Evolutionary conservation across 306 rosid genomes (phyloP).

Genomic region (Cucurbita argyrosperma): DNA sequence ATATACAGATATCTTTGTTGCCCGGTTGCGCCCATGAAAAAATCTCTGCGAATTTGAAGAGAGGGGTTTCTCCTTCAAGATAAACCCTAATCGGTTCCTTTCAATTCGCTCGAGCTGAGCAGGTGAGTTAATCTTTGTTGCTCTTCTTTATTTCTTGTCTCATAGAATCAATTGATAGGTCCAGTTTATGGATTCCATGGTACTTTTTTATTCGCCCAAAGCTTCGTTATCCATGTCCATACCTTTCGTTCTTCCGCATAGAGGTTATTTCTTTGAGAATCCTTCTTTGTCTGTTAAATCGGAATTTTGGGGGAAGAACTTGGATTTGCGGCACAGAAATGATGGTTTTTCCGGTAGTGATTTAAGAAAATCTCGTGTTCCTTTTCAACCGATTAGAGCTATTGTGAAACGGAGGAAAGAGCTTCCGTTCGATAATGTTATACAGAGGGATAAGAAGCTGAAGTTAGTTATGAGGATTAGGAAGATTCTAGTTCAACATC

Average conservation of each 20-base stretch:
- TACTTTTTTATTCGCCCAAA: conserved; percentile 27
- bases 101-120: not conserved
- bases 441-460: conserved; percentile 74
- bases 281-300: conserved; percentile 27
- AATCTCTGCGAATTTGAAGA: not conserved
- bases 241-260: conserved; percentile 39
- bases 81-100: not conserved
- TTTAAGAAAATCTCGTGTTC: conserved; percentile 10
- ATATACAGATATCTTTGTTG: too few relatives aligned
- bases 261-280: conserved; percentile 15
- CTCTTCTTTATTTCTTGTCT: not conserved
- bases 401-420: conserved; percentile 84
- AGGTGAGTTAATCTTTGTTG: not conserved
- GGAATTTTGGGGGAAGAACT: conserved; percentile 31
- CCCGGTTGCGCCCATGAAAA: not conserved
- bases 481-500: conserved; percentile 52
- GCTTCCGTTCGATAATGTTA: conserved; percentile 61
- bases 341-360: conserved; percentile 7
- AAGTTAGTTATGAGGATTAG: conserved; percentile 59
- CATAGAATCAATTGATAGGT: too few relatives aligned
- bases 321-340: conserved; percentile 19
- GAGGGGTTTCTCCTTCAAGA: not conserved
- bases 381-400: conserved; percentile 36
- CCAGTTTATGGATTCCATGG: conserved; percentile 31
- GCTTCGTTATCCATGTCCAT: conserved; percentile 24